Base-by-base conservation (phyloP, 179 eudicot species). In the Amaranthus tricolor region DNA sequence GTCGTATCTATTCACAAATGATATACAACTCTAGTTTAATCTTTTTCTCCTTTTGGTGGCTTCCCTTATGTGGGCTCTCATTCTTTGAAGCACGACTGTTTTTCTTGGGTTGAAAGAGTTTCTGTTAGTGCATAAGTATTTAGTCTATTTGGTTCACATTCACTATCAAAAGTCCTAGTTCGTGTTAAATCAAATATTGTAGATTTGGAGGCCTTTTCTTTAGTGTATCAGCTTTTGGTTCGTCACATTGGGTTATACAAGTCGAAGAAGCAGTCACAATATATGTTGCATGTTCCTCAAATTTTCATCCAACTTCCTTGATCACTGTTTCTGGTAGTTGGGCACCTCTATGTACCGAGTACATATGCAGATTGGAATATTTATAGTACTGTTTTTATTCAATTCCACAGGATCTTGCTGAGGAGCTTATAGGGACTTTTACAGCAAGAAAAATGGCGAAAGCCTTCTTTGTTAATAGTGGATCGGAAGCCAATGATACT, bases 401-500 rank as follows among this genome's bases (percentile, higher is more conserved):
- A 71, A 61, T 74, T 63, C 68, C 66, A 10, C 85, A 94, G 98
- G 96, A 94, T 78, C 96, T 94, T 81, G 98, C 98, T 15, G 85
- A 85, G 71, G 98, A 91, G 77, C 93, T 93, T 72, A 50, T 81
- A 55, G 86, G 83, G 50, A 86, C 77, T 56, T 94, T 90, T 81
- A 94, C 97, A 3, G 96, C 96, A 8, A 78, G 74, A 31, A 83
- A 90, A 82, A 94, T 94, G 96, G 90, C 75, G 49, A 94, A 90
- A 81, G 98, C 82, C 13, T 94, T 94, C 74, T 94, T 94, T 80
- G 89, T 94, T 17, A 94, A 94, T 74, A 90, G 98, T 85, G 98
- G 98, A 67, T 94, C 98, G 59, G 98, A 94, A 81, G 97, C 97
- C 67, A 94, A 94, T 83, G 98, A 94, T 76, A 84, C 97, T 66